These are phyloP conservation scores for Thraustotheca clavata DNA, from an alignment of 352 stramenopile species.

Conservation along the genomic window DNA sequence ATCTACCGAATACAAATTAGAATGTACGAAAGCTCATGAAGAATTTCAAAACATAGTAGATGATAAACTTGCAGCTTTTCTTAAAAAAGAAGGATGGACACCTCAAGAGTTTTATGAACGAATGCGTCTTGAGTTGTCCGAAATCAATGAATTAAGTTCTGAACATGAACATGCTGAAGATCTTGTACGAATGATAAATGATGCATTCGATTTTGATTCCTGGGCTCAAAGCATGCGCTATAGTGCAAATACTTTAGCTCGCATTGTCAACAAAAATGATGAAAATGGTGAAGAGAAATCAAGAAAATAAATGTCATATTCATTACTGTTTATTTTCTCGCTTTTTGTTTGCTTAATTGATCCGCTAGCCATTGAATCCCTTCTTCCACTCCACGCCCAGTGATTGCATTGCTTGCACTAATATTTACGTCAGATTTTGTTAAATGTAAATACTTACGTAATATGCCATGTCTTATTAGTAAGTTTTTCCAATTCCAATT, in stretches of 20 bases:
- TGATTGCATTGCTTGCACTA: conserved; percentile 77
- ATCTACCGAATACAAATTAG: conserved; percentile 7
- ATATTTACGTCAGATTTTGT: background rate
- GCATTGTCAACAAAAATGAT: background rate
- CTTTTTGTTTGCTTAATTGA: conserved; percentile 55
- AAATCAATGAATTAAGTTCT: background rate
- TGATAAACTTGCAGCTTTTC: background rate
- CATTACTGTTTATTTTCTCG: conserved; percentile 34
- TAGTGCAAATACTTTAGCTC: conserved; percentile 8
- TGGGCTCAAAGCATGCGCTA: conserved; percentile 21
- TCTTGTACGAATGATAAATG: conserved; percentile 17
- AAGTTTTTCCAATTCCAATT: conserved; percentile 70
- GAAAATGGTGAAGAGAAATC: background rate
- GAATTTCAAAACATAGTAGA: conserved; percentile 17
- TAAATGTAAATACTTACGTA: conserved; percentile 35
- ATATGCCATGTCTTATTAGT: conserved; percentile 79
- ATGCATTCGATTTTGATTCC: conserved; percentile 21
- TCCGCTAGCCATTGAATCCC: conserved; percentile 75
- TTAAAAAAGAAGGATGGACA: background rate
- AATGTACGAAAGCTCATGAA: conserved; percentile 8
- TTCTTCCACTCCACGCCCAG: conserved; percentile 66
- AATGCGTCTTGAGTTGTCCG: background rate
- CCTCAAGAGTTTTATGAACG: conserved; percentile 1
- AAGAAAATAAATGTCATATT: background rate
- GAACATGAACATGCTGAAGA: conserved; percentile 19